Evolutionary conservation across 192 early-diverging fungal genomes (phyloP), one percentile per base, ranked within the genome.

Genomic region (Coemansia sp.): DNA sequence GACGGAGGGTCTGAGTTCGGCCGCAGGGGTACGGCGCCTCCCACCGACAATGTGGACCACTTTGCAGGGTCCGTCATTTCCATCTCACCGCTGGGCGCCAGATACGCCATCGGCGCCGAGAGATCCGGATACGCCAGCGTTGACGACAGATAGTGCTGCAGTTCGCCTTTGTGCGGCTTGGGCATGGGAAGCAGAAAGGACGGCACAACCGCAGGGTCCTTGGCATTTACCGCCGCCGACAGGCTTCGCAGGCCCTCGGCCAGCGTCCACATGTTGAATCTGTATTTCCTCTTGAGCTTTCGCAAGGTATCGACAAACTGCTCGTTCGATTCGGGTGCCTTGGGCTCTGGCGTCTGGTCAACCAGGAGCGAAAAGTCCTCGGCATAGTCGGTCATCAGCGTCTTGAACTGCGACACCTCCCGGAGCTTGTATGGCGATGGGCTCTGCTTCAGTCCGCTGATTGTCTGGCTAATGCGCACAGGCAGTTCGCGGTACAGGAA

Each of bases 401-500:
- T 67, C 47, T 68, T 66, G 47, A 88, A 81, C 42, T 73, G 82
- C 7, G 74, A 67, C 61, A 85, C 68, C 10, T 72, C 68, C 0
- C 64, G 63, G 63, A 86, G 77, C 37, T 80, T 78, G 67, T 78
- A 72, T 9, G 76, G 80, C 41, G 81, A 70, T 46, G 76, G 69
- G 19, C 67, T 80, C 15, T 80, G 69, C 65, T 76, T 76, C 22
- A 88, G 76, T 47, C 84, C 72, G 8, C 69, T 77, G 16, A 84
- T 68, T 5, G 85, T 83, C 65, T 88, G 85, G 10, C 84, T 84
- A 22, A 88, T 74, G n/a, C 87, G 81, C 51, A 86, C 83, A 18
- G 85, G 84, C 52, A 88, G 71, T 61, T 88, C 85, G 58, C 78
- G 83, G 71, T 86, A 73, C 65, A 88, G 51, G 43, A 88, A 88